phyloP scores from a whole-genome alignment of 129 eudicot species.

The Saussurea involucrata region DNA sequence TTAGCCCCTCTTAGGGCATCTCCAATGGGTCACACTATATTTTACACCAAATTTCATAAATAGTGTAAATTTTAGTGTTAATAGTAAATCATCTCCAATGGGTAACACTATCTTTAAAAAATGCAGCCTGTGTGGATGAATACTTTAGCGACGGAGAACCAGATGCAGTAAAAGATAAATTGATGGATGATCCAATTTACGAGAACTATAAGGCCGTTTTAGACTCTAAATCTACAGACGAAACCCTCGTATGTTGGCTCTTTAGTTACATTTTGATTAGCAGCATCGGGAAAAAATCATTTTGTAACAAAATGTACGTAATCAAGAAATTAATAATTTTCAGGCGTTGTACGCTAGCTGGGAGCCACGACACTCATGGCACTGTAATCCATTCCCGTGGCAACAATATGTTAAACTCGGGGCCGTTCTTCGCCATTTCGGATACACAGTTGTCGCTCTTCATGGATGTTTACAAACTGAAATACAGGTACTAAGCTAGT shows the following conservation, averaged over 20 bases:
- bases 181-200: conserved; percentile 63
- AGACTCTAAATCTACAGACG: conserved; percentile 80
- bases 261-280: background rate
- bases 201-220: conserved; percentile 72
- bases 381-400: conserved; percentile 38
- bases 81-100: too few species aligned
- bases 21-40: too few species aligned
- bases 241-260: conserved; percentile 46
- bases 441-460: conserved; percentile 40
- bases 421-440: conserved; percentile 37
- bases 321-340: background rate
- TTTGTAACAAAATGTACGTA: background rate
- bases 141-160: conserved; percentile 48
- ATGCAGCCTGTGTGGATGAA: conserved; percentile 40
- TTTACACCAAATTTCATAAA: too few species aligned
- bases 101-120: too few species aligned
- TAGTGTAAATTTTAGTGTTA: too few species aligned
- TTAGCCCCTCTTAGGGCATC: too few species aligned
- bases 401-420: conserved; percentile 40
- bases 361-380: conserved; percentile 49
- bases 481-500: conserved; percentile 25
- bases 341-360: conserved; percentile 43
- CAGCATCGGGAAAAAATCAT: background rate
- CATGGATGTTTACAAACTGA: conserved; percentile 41
- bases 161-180: conserved; percentile 22